Base-by-base conservation (phyloP, 805 yeast species). In the Metschnikowia similis region DNA sequence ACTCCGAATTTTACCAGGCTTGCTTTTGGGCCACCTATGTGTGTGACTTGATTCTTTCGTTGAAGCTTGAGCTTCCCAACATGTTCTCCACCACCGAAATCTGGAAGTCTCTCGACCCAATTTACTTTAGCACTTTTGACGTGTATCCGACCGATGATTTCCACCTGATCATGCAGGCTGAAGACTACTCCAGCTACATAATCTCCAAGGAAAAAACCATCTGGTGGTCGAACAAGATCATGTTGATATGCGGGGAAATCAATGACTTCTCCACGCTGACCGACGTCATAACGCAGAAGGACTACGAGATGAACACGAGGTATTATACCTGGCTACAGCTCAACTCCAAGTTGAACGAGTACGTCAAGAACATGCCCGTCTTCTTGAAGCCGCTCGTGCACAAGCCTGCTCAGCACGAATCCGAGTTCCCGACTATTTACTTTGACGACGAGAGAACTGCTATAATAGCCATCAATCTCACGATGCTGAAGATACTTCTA, bases 181-280 rank as follows among this genome's bases (percentile, higher is more conserved):
- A 42, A 14, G 52, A 54, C 13, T 45, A 45, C 16, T 32, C 54
- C 11, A 47, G 50, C 28, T 50, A 47, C 16, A 30, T 56, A 9
- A 53, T 54, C 6, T 35, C 57, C 16, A 45, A 41, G n/a, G 51
- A 56, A 30, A 41, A 50, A 34, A 58, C 66, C 6, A 50, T 63
- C n/a, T 71, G 73, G 74, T 71, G 74, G 74, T 55, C 64, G 37
- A 66, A 68, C 46, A 65, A 66, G 47, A 55, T 67, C 34, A 50
- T 66, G 35, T 41, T 69, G 11, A 60, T 61, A 41, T 65, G 59
- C 47, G 59, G 68, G 43, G 45, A 53, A 14, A 60, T 69, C 42
- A 66, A 63, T 50, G 74, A 69, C 35, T 67, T 68, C 49, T 56
- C 61, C 28, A 56, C 59, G 42, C 60, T 55, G 32, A 54, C 56